Evolutionary conservation across 1,139 yeast species (phyloP).

Genomic region (Arxiozyma slooffiae): DNA sequence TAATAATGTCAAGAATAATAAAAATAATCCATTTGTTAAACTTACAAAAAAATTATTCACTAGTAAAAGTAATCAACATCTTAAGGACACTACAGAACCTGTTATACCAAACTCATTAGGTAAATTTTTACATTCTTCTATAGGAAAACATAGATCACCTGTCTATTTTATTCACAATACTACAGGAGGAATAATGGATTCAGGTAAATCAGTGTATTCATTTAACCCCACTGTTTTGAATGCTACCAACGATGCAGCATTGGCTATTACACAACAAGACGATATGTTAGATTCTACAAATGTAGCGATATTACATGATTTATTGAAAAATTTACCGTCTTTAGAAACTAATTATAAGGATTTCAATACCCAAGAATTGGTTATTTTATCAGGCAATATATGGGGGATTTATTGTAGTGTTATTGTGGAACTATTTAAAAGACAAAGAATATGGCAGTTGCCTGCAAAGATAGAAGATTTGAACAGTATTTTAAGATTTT

Average conservation of each 20-base stretch:
- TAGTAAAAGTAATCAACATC: conserved; percentile 11
- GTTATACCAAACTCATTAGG: conserved; percentile 22
- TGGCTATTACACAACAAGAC: conserved; percentile 14
- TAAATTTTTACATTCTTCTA: conserved; percentile 27
- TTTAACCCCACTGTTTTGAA: conserved; percentile 18
- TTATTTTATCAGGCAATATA: conserved; percentile 25
- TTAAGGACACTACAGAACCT: conserved; percentile 17
- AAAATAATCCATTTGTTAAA: conserved; percentile 11
- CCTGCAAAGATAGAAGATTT: conserved; percentile 34
- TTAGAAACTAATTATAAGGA: conserved; percentile 26
- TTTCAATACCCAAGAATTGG: conserved; percentile 25
- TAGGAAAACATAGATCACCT: conserved; percentile 25
- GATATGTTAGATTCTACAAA: conserved; percentile 17
- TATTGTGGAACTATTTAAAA: conserved; percentile 25
- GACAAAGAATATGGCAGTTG: conserved; percentile 26
- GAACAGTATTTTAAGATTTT: conserved; percentile 31
- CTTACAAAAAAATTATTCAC: conserved; percentile 21
- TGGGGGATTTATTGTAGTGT: conserved; percentile 29
- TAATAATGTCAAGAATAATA: background rate
- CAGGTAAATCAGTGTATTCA: conserved; percentile 23
- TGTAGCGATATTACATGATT: conserved; percentile 24
- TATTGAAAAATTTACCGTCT: conserved; percentile 27
- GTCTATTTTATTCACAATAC: conserved; percentile 24
- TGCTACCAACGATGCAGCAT: conserved; percentile 10
- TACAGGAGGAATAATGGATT: conserved; percentile 19